Evolutionary conservation across 1,284 basidiomycete species (phyloP), one percentile per base, ranked within the genome.

Genomic region (Apiotrichum sp.): DNA sequence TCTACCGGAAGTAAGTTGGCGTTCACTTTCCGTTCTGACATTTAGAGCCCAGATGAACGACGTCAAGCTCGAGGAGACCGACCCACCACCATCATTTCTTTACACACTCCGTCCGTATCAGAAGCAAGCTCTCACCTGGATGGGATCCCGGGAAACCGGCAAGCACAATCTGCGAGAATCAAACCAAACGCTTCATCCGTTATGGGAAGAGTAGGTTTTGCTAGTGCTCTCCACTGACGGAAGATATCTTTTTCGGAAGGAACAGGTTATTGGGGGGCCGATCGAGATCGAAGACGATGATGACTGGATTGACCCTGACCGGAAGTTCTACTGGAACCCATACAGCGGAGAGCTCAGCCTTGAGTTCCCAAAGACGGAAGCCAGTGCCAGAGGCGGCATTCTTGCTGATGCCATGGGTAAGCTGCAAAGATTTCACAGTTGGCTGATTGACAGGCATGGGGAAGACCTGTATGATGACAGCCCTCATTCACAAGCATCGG

Each of bases 321-420:
- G 69, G 10, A 72, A 70, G 0, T 93, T 95, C 70, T 95, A 90
- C 73, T 90, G 71, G 79, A 93, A 91, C 63, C 84, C 89, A 1
- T 92, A 91, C 70, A 90, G 90, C n/a, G 93, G 95, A n/a, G 92
- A 98, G 71, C 78, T 98, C 44, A 91, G 86, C 64, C 78, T 97
- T 34, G 81, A 86, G 14, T 93, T 97, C 62, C 95, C 93, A 0
- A 86, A 81, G 62, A 85, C 88, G 0, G 86, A 92, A 66, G 82
- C 84, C 47, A 85, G 83, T 57, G 86, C 89, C 50, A 82, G 83
- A 64, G 93, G 93, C 6, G 76, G 76, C 7, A 77, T 78, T 29
- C 55, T 78, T 16, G 76, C 76, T 0, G 76, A 78, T 50, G 68
- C 73, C 0, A 78, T 78, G 76, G 76, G 73, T 66, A 40, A 36